Evolutionary conservation across 2,329 filamentous ascomycete species (phyloP).

Genomic region (Samsoniella hepiali): DNA sequence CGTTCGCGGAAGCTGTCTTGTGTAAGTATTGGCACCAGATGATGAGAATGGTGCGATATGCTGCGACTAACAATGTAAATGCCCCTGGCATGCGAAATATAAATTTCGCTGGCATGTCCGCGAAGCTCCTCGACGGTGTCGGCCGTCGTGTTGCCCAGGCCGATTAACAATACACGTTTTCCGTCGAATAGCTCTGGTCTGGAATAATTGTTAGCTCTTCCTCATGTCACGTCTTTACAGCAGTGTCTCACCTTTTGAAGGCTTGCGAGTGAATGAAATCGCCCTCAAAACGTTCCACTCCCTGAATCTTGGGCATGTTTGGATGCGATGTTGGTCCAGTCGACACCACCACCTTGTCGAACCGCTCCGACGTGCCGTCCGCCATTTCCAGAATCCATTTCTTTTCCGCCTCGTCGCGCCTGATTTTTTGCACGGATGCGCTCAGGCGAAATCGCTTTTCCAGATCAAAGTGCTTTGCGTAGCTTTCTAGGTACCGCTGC

Average conservation of each 20-base stretch:
- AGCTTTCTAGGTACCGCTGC: slow-evolving; percentile 33
- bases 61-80: slow-evolving; percentile 21
- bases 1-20: slow-evolving; percentile 27
- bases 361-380: slow-evolving; percentile 23
- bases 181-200: slow-evolving; percentile 34
- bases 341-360: slow-evolving; percentile 39
- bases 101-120: slow-evolving; percentile 36
- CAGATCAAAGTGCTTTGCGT: slow-evolving; percentile 33
- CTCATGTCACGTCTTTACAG: background rate
- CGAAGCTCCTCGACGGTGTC: slow-evolving; percentile 32
- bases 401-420: slow-evolving; percentile 21
- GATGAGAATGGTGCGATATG: slow-evolving; percentile 25
- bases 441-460: slow-evolving; percentile 26
- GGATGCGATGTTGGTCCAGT: slow-evolving; percentile 34
- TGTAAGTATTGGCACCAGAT: background rate
- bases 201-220: background rate
- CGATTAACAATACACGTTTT: slow-evolving; percentile 43
- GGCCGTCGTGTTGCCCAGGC: slow-evolving; percentile 38
- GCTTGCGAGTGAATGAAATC: slow-evolving; percentile 38
- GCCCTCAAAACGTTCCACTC: slow-evolving; percentile 36
- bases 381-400: slow-evolving; percentile 31
- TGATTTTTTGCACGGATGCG: slow-evolving; percentile 23
- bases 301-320: slow-evolving; percentile 35
- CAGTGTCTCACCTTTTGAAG: slow-evolving; percentile 30
- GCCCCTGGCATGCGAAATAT: slow-evolving; percentile 41